Conservation (phyloP, 2,329 filamentous ascomycete genomes). For the Trichoderma polysporum region DNA sequence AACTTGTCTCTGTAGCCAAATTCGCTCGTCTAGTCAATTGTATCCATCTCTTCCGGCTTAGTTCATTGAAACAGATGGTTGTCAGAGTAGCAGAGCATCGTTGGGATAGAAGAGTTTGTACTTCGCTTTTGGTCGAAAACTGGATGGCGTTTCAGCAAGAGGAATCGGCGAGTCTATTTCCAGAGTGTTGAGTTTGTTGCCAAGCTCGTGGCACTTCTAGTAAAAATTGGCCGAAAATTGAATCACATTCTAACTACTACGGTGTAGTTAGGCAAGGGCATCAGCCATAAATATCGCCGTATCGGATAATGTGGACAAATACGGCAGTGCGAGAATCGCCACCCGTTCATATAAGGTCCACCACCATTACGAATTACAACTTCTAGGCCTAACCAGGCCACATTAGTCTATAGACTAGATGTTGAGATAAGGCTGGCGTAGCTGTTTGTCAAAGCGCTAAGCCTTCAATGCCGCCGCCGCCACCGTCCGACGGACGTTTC, state of each 20-base stretch:
- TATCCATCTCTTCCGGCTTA: conserved; percentile 28
- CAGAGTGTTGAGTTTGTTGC: conserved; percentile 32
- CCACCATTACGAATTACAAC: no score
- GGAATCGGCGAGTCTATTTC: conserved; percentile 10
- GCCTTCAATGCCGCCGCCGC: background rate
- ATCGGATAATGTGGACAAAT: conserved; percentile 42
- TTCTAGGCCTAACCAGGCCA: no score
- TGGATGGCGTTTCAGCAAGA: conserved; percentile 33
- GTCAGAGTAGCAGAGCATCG: conserved; percentile 42
- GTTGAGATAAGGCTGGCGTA: no score
- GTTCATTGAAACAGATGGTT: conserved; percentile 36
- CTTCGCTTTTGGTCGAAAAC: conserved; percentile 43
- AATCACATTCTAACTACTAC: conserved; percentile 25
- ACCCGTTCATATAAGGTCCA: no score
- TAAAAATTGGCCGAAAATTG: background rate
- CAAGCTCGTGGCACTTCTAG: conserved; percentile 27
- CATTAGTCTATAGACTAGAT: no score
- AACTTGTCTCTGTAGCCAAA: conserved; percentile 16
- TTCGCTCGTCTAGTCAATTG: conserved; percentile 27
- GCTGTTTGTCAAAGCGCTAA: no score
- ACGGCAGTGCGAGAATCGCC: conserved; percentile 34
- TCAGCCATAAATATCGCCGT: conserved; percentile 42
- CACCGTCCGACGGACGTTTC: conserved; percentile 31
- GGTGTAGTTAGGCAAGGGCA: conserved; percentile 38
- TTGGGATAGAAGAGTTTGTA: conserved; percentile 45